Evolutionary conservation across 371 early-diverging fungal species (phyloP).

Genomic region (Basidiobolus heterosporus): DNA sequence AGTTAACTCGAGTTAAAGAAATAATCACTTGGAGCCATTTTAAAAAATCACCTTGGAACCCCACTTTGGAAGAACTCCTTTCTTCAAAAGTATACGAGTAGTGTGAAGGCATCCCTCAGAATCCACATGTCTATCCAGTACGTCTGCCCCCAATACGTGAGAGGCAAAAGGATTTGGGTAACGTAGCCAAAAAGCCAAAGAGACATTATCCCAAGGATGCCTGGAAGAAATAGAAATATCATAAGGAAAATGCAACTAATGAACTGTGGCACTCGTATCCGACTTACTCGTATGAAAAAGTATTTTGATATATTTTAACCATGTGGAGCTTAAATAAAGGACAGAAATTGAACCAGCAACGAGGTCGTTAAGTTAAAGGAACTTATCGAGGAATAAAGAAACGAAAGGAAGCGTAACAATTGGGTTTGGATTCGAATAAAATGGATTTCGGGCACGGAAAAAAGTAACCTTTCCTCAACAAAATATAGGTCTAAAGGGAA

Average conservation of each 20-base stretch:
- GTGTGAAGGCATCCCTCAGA: slow-evolving; percentile 63
- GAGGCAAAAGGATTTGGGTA: slow-evolving; percentile 96
- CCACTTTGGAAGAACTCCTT: slow-evolving; percentile 79
- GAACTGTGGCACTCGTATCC: background rate
- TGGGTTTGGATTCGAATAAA: too few species aligned
- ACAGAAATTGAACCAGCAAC: too few species aligned
- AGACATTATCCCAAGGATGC: slow-evolving; percentile 68
- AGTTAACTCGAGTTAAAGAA: background rate
- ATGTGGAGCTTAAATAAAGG: slow-evolving; percentile 9
- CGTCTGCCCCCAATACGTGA: slow-evolving; percentile 84
- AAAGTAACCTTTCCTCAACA: too few species aligned
- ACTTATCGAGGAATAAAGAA: too few species aligned
- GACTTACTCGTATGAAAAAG: slow-evolving; percentile 50
- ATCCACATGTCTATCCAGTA: slow-evolving; percentile 74
- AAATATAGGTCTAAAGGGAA: too few species aligned
- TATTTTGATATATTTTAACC: slow-evolving; percentile 64
- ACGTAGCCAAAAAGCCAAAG: slow-evolving; percentile 75
- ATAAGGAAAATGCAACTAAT: too few species aligned
- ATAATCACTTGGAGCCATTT: background rate
- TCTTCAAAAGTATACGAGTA: slow-evolving; percentile 75
- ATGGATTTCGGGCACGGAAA: too few species aligned
- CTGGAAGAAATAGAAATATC: slow-evolving; percentile 14
- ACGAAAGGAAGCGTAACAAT: too few species aligned
- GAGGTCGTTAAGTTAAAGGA: too few species aligned
- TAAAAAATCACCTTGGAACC: slow-evolving; percentile 26